Base-by-base conservation (phyloP, 2,329 filamentous ascomycete species). In the Diplodia scrobiculata region DNA sequence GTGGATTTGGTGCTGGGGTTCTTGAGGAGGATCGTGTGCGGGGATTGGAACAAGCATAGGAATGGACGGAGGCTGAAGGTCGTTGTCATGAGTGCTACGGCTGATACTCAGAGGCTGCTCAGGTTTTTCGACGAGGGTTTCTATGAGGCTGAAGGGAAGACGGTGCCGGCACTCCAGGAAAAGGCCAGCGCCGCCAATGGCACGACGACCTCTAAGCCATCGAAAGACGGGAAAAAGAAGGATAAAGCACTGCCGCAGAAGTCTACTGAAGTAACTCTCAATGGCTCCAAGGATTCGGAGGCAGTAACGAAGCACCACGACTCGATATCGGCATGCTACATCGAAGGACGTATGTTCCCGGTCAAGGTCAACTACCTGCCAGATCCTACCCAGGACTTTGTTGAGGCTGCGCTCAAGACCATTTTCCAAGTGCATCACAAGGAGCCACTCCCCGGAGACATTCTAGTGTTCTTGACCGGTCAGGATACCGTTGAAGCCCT, bases 71-170 rank as follows among this genome's bases (percentile, higher is more conserved):
- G 75, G 25, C 80, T 99, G 66, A 98, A 97, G 76, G 87, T 98
- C 3, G 86, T 97, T 38, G 86, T 98, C 74, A 99, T 99, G 95
- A 97, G 93, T 83, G 95, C 95, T 59, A 99, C 95, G 6, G 91
- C 92, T 45, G 91, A 98, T 76, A 88, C 97, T 67, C 89, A 94
- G 68, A 87, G 85, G 66, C 87, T 98, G 36, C 83, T 86, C 51
- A 80, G 81, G 0, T 98, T 97, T 76, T 97, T 98, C 69, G 78
- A 79, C n/a, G 68, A 74, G 6, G 68, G 71, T 2, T 67, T 67
- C 53, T 29, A 64, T 21, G 50, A 64, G 29, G 50, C 36, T 4
- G 45, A 47, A n/a, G 53, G 53, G 3, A 62, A 50, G 29, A 36
- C 27, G 45, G 67, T 62, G n/a, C 10, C 14, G 9, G 21, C 29